Conservation (phyloP, 176 grass and related monocot species). For the Miscanthus lutarioriparius region DNA sequence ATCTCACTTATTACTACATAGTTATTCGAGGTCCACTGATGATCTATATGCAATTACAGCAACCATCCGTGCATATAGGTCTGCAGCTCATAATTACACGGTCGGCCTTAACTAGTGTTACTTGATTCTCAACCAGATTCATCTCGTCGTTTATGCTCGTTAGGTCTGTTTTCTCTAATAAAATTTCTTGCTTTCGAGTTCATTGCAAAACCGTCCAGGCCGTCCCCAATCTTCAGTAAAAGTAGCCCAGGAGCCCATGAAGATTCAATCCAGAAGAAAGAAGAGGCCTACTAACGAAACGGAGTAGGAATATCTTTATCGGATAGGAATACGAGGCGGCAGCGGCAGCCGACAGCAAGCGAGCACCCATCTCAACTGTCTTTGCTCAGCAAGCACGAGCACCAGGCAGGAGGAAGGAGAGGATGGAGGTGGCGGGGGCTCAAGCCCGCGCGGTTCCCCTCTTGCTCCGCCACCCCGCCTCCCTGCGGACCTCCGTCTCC, state of each 20-base stretch:
- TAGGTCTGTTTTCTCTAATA: too few relatives aligned
- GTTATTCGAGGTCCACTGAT: too few relatives aligned
- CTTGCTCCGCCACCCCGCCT: constrained; percentile 13
- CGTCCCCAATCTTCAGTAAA: neutral
- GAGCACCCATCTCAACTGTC: neutral
- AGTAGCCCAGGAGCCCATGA: neutral
- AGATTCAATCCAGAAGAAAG: neutral
- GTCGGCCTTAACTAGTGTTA: too few relatives aligned
- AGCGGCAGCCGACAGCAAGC: neutral
- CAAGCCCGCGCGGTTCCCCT: constrained; percentile 31
- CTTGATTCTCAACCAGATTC: too few relatives aligned
- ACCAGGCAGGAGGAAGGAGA: neutral
- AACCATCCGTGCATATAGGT: too few relatives aligned
- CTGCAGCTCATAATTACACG: too few relatives aligned
- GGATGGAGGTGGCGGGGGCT: constrained; percentile 41
- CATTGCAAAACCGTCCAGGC: neutral
- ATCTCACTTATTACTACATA: too few relatives aligned
- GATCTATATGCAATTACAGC: too few relatives aligned
- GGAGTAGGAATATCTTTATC: neutral
- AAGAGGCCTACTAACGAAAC: neutral
- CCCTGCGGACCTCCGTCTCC: constrained; percentile 25
- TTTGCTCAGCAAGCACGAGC: neutral
- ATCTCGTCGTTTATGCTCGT: too few relatives aligned
- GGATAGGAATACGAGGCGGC: neutral
- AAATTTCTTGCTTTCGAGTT: neutral